Conservation (phyloP, 2,329 filamentous ascomycete genomes). For the Ambrosiella xylebori region DNA sequence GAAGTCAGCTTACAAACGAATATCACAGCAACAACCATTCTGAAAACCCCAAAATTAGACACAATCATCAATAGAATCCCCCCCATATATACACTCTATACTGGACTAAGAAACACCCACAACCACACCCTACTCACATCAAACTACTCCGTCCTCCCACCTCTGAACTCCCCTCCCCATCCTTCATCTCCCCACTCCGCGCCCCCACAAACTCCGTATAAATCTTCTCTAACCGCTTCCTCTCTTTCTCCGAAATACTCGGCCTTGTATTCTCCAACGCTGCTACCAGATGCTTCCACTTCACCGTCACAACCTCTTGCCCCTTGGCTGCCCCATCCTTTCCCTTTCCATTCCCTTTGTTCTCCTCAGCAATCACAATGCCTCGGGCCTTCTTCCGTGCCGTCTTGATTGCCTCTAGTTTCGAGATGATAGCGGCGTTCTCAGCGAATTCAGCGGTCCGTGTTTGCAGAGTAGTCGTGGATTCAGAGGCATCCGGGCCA, state of each 20-base stretch:
- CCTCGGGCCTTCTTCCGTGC: slow-evolving; percentile 32
- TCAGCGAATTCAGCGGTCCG: slow-evolving; percentile 47
- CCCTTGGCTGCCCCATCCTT: background rate
- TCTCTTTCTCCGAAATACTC: slow-evolving; percentile 68
- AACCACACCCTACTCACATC: slow-evolving; percentile 42
- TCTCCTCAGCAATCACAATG: slow-evolving; percentile 13
- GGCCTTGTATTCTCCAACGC: slow-evolving; percentile 61
- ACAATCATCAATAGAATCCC: background rate
- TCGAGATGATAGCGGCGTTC: slow-evolving; percentile 61
- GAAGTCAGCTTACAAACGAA: too few relatives aligned
- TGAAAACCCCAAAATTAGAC: background rate
- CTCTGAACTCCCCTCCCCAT: slow-evolving; percentile 79
- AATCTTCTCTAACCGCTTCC: slow-evolving; percentile 55
- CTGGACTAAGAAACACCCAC: background rate
- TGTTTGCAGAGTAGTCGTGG: slow-evolving; percentile 27
- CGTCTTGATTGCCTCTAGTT: slow-evolving; percentile 62
- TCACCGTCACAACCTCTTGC: slow-evolving; percentile 53
- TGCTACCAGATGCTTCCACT: slow-evolving; percentile 66
- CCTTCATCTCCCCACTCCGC: slow-evolving; percentile 86
- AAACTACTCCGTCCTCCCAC: slow-evolving; percentile 83
- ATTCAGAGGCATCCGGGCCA: slow-evolving; percentile 38
- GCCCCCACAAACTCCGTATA: slow-evolving; percentile 88
- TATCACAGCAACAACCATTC: too few relatives aligned
- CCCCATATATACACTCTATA: background rate
- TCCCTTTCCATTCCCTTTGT: slow-evolving; percentile 15